A percentile compares a stretch with the other conserved stretches of the same genome.
Evolutionary conservation across 176 grass and related monocot species (phyloP).

Genomic region (Ananas comosus): DNA sequence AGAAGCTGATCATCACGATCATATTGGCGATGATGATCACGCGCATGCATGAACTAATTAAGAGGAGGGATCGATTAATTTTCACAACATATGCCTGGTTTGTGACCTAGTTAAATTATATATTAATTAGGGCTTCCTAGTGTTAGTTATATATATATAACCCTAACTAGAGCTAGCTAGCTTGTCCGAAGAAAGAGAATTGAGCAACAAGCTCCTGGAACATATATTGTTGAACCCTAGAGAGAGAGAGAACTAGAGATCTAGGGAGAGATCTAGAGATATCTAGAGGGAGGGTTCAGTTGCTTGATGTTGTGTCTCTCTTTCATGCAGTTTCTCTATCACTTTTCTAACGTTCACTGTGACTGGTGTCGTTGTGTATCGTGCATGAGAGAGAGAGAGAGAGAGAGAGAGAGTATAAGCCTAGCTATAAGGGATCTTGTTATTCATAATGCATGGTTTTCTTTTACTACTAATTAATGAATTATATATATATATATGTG

Average conservation of each 20-base stretch:
- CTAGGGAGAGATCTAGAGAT: background rate
- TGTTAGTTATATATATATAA: background rate
- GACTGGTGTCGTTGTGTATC: constrained; percentile 33
- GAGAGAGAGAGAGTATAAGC: background rate
- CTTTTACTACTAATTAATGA: constrained; percentile 14
- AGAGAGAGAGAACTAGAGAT: constrained; percentile 6
- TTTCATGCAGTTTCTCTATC: constrained; percentile 46
- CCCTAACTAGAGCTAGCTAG: background rate
- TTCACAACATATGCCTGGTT: background rate
- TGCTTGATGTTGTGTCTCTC: constrained; percentile 37
- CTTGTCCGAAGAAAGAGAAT: background rate
- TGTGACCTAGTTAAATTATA: background rate
- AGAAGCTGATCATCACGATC: constrained; percentile 15
- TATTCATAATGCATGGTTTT: constrained; percentile 11
- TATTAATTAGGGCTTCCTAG: background rate
- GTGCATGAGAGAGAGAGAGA: constrained; percentile 29
- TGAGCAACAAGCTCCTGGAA: background rate
- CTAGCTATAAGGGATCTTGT: constrained; percentile 11
- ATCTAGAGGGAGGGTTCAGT: constrained; percentile 7
- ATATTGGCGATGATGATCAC: background rate
- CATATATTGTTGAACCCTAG: background rate
- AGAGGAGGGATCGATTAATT: too few relatives aligned
- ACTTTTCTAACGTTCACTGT: constrained; percentile 44
- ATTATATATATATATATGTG: constrained; percentile 26
- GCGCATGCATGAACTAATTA: constrained; percentile 14